Evolutionary conservation across 805 yeast species (phyloP), one percentile per base, ranked within the genome.

Genomic region (Saturnispora saitoi): DNA sequence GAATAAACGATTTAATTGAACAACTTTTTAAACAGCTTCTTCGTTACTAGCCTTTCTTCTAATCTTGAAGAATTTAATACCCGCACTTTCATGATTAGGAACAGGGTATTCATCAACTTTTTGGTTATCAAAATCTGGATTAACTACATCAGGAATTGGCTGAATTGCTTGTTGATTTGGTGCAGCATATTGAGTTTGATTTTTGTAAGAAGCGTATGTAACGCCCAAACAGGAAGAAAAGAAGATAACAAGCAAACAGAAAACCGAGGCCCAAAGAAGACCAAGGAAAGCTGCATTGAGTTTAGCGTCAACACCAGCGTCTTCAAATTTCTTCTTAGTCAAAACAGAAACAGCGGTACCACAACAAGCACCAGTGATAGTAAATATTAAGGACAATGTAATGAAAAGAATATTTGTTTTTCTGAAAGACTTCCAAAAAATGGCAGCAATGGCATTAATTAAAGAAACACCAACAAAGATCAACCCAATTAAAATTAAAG

Each of bases 311-410:
- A 70, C 59, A 39, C 69, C 73, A 28, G 64, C 75, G 51, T 68
- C 62, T 36, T 64, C 60, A 75, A 90, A 90, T 26, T 83, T 82
- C 58, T 79, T 72, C 62, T 73, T 81, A 42, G 86, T 93, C 70
- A 85, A 61, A n/a, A 83, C 95, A 52, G 75, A 65, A 40, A 77
- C 85, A 3, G 95, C 93, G 31, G 96, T 87, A 63, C 80, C 77
- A 60, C 83, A 69, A 11, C 86, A 70, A 41, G 84, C 83, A 48
- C 83, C 86, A 44, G 82, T 81, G 34, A 77, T 69, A 51, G 70
- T 67, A 62, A 80, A 76, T 45, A 84, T 48, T 42, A 76, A 63
- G 30, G 78, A 86, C 45, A 80, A 53, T 2, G 70, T 46, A 42
- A 74, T 68, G 55, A 83, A 74, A 53, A 76, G 69, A 48, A 78